Evolutionary conservation across 768 basidiomycete species (phyloP).

Genomic region (Lactarius indigo): DNA sequence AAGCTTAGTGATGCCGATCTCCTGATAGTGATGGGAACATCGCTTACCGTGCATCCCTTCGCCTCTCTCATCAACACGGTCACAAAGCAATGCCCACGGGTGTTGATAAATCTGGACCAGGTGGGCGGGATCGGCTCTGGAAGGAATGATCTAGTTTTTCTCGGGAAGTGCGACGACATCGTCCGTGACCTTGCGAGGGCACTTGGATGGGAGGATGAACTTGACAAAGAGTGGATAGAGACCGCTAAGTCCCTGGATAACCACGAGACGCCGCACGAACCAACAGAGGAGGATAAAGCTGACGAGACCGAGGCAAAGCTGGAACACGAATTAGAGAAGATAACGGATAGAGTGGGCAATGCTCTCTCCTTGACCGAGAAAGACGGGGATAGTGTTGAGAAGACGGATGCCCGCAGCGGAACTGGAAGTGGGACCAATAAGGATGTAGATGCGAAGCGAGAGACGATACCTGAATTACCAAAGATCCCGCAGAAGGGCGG

Average conservation of each 20-base stretch:
- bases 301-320: background rate
- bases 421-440: background rate
- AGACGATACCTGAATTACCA: background rate
- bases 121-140: constrained; percentile 20
- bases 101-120: constrained; percentile 25
- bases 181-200: constrained; percentile 21
- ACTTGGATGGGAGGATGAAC: constrained; percentile 26
- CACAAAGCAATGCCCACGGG: constrained; percentile 17
- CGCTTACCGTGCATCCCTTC: constrained; percentile 26
- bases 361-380: constrained; percentile 11
- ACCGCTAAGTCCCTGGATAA: constrained; percentile 12
- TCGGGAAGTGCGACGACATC: constrained; percentile 26
- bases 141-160: constrained; percentile 22
- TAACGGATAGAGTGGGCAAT: constrained; percentile 4
- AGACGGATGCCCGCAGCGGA: background rate
- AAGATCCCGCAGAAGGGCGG: background rate
- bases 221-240: constrained; percentile 17
- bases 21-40: constrained; percentile 26
- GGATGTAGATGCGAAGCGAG: background rate
- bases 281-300: background rate
- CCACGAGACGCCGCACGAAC: background rate
- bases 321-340: constrained; percentile 16
- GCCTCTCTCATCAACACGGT: constrained; percentile 21
- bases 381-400: background rate
- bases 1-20: constrained; percentile 69